Evolutionary conservation across 257 asterid species (phyloP).

Genomic region (Asclepias syriaca): DNA sequence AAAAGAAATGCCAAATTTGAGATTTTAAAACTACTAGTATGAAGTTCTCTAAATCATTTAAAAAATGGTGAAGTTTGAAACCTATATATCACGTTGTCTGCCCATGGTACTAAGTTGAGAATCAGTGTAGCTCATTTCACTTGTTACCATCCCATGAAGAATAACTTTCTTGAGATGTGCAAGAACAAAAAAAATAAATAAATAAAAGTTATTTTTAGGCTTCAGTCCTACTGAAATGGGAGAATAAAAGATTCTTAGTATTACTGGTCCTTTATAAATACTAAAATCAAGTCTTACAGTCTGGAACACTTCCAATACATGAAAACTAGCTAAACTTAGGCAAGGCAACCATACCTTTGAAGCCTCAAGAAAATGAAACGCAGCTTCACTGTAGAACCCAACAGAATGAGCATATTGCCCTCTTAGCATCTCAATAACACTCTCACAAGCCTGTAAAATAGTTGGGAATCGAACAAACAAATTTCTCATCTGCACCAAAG

Average conservation of each 20-base stretch:
- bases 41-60: neutral
- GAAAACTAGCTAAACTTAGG: neutral
- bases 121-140: neutral
- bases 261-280: neutral
- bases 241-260: neutral
- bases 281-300: neutral
- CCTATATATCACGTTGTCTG: neutral
- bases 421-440: slow-evolving; percentile 81
- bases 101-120: neutral
- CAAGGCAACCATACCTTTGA: slow-evolving; percentile 43
- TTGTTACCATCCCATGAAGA: neutral
- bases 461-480: slow-evolving; percentile 89
- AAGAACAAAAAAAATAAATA: neutral
- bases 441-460: slow-evolving; percentile 87
- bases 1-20: neutral
- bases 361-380: slow-evolving; percentile 88
- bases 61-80: neutral
- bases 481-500: slow-evolving; percentile 84
- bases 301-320: neutral
- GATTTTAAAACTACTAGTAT: neutral
- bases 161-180: neutral
- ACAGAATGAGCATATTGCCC: slow-evolving; percentile 95
- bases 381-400: slow-evolving; percentile 80
- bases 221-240: neutral
- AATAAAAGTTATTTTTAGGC: neutral